These are phyloP conservation scores for Fusarium beomiforme DNA, from an alignment of 2,329 filamentous ascomycete genomes.

Conservation along the genomic window DNA sequence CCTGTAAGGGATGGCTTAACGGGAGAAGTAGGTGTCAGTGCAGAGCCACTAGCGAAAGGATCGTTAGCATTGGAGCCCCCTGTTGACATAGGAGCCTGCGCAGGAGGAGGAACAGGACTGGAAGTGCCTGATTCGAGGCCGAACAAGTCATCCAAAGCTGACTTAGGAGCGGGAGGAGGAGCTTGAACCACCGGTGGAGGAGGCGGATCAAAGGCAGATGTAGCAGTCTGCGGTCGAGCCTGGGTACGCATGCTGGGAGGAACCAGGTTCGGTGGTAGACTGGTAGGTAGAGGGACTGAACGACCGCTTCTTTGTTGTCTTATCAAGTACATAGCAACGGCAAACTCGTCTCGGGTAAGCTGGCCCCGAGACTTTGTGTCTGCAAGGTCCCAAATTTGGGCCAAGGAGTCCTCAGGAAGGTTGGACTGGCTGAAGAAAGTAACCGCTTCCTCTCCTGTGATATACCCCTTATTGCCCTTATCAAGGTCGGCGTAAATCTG, in stretches of 20 bases:
- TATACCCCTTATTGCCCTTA: slow-evolving; percentile 80
- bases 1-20: slow-evolving; percentile 59
- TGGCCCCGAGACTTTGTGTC: slow-evolving; percentile 92
- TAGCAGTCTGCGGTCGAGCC: slow-evolving; percentile 59
- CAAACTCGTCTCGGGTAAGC: slow-evolving; percentile 89
- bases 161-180: slow-evolving; percentile 67
- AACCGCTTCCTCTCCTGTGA: slow-evolving; percentile 94
- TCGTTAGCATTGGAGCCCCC: slow-evolving; percentile 75
- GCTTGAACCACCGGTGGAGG: slow-evolving; percentile 50
- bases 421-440: slow-evolving; percentile 93
- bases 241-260: slow-evolving; percentile 85
- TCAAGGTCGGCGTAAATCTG: slow-evolving; percentile 86
- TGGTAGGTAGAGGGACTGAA: slow-evolving; percentile 71
- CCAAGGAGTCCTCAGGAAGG: slow-evolving; percentile 86
- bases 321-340: slow-evolving; percentile 97
- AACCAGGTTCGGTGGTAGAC: slow-evolving; percentile 82
- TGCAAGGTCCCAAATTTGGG: slow-evolving; percentile 96
- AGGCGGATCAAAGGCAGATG: slow-evolving; percentile 63
- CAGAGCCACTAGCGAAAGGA: slow-evolving; percentile 67
- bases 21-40: slow-evolving; percentile 63
- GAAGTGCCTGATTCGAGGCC: slow-evolving; percentile 78
- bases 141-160: slow-evolving; percentile 93
- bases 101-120: slow-evolving; percentile 61
- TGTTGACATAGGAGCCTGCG: slow-evolving; percentile 73
- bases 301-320: slow-evolving; percentile 84